Percentiles rank a stretch among this genome's conserved stretches.
These are phyloP conservation scores for Diaporthe aspalathi DNA, from an alignment of 2,329 filamentous ascomycete species.

Conservation along the genomic window DNA sequence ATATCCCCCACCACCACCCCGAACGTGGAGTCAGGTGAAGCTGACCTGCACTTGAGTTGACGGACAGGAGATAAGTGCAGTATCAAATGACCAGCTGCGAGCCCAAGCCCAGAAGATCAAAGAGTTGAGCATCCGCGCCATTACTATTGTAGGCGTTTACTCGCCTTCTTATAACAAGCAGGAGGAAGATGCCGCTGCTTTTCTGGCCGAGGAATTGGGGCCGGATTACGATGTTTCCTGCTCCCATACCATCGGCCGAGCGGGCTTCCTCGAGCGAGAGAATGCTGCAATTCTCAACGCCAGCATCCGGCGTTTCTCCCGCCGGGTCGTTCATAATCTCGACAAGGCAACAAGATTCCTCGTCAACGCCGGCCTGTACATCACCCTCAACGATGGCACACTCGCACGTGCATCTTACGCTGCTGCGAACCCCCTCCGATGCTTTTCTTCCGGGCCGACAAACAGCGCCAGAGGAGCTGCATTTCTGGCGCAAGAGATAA, in stretches of 20 bases:
- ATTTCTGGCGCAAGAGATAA: background rate
- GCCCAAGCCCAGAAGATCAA: background rate
- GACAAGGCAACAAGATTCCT: conserved; percentile 4
- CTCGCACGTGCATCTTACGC: conserved; percentile 14
- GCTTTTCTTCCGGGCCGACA: conserved; percentile 8
- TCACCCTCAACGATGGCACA: conserved; percentile 7
- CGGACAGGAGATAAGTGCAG: background rate
- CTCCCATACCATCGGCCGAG: conserved; percentile 10
- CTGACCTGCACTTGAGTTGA: background rate
- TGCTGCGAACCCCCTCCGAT: background rate
- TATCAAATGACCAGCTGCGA: background rate
- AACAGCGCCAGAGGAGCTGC: conserved; percentile 7
- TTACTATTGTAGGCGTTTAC: conserved; percentile 2
- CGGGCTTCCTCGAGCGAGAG: conserved; percentile 10
- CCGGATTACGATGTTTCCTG: background rate
- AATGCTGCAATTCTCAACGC: conserved; percentile 16
- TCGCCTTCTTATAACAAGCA: conserved; percentile 13
- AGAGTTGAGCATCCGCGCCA: background rate
- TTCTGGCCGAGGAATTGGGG: background rate
- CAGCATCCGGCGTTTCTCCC: conserved; percentile 17
- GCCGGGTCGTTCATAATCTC: background rate
- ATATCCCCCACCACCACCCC: background rate
- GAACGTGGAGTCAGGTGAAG: background rate
- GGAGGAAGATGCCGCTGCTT: background rate
- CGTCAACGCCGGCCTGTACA: conserved; percentile 6